Percentiles rank a stretch among this genome's conserved stretches.
phyloP scores from a whole-genome alignment of 106 monocot genomes.

The Chionographis japonica region DNA sequence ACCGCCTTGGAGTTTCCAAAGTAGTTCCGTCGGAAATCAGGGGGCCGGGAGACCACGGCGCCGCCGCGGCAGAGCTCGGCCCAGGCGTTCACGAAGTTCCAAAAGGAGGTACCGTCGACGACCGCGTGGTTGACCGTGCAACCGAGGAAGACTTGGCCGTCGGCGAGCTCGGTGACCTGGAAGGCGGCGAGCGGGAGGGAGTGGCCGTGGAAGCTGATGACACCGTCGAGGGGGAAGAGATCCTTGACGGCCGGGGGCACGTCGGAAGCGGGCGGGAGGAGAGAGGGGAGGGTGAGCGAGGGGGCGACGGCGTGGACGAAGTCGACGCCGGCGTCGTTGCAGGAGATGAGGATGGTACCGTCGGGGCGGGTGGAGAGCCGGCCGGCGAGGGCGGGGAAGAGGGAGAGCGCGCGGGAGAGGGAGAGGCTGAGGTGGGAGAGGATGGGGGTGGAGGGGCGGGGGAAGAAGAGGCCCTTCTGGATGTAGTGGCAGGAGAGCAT shows the following conservation, averaged over 20 bases:
- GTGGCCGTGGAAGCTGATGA: constrained; percentile 74
- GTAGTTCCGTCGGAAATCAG: constrained; percentile 65
- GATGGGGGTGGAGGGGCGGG: constrained; percentile 28
- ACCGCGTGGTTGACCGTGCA: constrained; percentile 78
- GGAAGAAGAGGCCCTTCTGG: constrained; percentile 85
- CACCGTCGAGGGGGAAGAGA: constrained; percentile 58
- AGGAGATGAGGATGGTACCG: constrained; percentile 47
- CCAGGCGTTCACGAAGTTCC: constrained; percentile 93
- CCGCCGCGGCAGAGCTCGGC: constrained; percentile 63
- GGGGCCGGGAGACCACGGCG: constrained; percentile 18
- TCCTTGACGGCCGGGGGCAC: constrained; percentile 43
- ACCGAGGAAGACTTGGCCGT: constrained; percentile 71
- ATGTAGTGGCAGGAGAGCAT: constrained; percentile 97
- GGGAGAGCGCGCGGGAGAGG: constrained; percentile 60
- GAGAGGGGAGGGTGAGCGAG: constrained; percentile 23
- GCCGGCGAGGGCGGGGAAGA: constrained; percentile 76
- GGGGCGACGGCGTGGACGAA: constrained; percentile 60
- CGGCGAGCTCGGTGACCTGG: constrained; percentile 77
- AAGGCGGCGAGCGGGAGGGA: constrained; percentile 65
- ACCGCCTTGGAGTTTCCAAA: constrained; percentile 65
- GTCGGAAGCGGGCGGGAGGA: constrained; percentile 37
- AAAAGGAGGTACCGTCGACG: constrained; percentile 88
- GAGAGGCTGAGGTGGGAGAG: constrained; percentile 45
- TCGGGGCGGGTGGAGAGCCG: constrained; percentile 46
- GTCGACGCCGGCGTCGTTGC: constrained; percentile 61